These are phyloP conservation scores for Macrolepiota albuminosa DNA, from an alignment of 768 basidiomycete species.

Conservation along the genomic window DNA sequence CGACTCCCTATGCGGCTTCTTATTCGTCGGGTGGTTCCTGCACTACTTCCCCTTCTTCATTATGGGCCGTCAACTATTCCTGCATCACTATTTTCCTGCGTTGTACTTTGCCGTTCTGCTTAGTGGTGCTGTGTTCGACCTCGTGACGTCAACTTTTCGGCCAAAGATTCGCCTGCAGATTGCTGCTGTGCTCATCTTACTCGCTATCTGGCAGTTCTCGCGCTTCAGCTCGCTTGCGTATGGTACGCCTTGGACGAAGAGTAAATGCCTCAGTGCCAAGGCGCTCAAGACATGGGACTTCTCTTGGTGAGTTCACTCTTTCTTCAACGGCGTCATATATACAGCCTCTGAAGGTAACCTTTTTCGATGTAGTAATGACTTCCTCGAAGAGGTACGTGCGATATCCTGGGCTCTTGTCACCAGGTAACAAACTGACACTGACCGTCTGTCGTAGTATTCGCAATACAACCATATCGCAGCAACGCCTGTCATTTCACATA, in stretches of 20 bases:
- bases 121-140: conserved; percentile 75
- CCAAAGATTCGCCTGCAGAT: conserved; percentile 79
- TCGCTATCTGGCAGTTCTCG: conserved; percentile 75
- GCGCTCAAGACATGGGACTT: conserved; percentile 98
- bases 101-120: conserved; percentile 91
- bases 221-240: conserved; percentile 82
- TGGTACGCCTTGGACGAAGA: conserved; percentile 82
- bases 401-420: background rate
- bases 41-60: conserved; percentile 98
- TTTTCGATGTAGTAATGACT: conserved; percentile 49
- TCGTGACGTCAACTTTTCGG: conserved; percentile 72
- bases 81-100: conserved; percentile 97
- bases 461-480: conserved; percentile 40
- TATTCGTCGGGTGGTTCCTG: conserved; percentile 85
- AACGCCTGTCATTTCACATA: conserved; percentile 32
- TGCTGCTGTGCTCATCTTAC: conserved; percentile 64
- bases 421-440: conserved; percentile 3
- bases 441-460: conserved; percentile 42
- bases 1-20: conserved; percentile 85
- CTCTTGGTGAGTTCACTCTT: conserved; percentile 53
- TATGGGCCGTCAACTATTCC: conserved; percentile 94
- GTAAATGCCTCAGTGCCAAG: conserved; percentile 66
- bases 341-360: background rate
- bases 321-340: background rate
- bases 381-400: conserved; percentile 60